phyloP scores from a whole-genome alignment of 2,329 filamentous ascomycete species.

The Diaporthe ilicicola region DNA sequence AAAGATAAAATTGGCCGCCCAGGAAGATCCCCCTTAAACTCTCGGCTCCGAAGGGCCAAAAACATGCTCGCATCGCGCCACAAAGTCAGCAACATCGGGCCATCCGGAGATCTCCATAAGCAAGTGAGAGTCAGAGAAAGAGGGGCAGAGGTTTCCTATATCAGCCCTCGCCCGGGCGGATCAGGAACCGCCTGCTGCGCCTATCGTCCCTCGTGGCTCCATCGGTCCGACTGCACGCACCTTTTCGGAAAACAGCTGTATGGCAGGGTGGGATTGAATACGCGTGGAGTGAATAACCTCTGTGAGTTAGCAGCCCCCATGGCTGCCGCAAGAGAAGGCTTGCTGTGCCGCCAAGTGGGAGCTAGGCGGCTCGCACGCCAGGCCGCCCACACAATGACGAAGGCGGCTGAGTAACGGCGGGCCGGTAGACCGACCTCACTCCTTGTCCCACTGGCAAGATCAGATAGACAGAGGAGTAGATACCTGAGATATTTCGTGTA shows the following conservation, averaged over 20 bases:
- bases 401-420: background rate
- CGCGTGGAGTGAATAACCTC: background rate
- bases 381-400: background rate
- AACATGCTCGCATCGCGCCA: background rate
- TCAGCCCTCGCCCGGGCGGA: background rate
- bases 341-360: background rate
- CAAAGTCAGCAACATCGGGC: slow-evolving; percentile 2
- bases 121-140: background rate
- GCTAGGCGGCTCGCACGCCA: background rate
- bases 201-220: background rate
- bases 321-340: background rate
- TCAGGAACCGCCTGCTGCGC: background rate
- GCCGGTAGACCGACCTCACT: background rate
- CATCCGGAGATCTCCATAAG: background rate
- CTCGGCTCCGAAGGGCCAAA: background rate
- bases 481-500: background rate
- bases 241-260: background rate
- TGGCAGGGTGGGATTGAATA: background rate
- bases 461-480: background rate
- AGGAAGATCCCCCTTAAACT: no score
- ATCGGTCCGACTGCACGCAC: background rate
- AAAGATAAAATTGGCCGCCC: no score
- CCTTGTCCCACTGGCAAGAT: background rate
- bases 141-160: background rate
- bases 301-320: background rate